Base-by-base conservation (phyloP, 768 basidiomycete species). In the Flagelloscypha sp. region DNA sequence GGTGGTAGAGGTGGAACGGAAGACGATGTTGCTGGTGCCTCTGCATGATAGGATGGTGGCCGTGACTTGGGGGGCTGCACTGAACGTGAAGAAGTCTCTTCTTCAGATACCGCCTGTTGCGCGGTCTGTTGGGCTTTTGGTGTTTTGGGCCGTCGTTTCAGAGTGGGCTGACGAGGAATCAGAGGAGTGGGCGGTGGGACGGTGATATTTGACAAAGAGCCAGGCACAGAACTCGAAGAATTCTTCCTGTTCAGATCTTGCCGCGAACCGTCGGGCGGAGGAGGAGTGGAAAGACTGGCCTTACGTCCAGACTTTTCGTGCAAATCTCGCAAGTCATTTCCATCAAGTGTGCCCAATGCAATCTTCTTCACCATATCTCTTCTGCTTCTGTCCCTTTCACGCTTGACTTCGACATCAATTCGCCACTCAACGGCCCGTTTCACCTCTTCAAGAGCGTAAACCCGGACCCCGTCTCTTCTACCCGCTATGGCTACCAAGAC, bases 401-500 rank as follows among this genome's bases (percentile, higher is more conserved):
- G 65, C 25, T 76, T 72, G 38, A 81, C 57, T 54, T 89, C 87
- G 17, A 79, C 70, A 6, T 90, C 87, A 43, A 89, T 76, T 12
- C 87, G 72, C 86, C 85, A 89, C 55, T 90, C 87, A 5, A 90
- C 78, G 3, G 79, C 82, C 50, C 79, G 84, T 55, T 79, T 84
- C 9, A 90, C 74, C 48, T 90, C 87, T 40, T 89, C 86, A 11
- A 90, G 63, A 12, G 87, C 87, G 54, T 90, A 90, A 12, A 90
- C 87, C 23, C 87, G 72, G 28, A 90, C 86, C 3, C 87, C 86
- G 43, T 89, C 85, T 46, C 87, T 63, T 42, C 87, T 65, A 7
- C 87, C 87, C 11, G 88, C 88, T 42, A 90, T 87, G 9, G 87
- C 86, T 7, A 90, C 87, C n/a, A 90, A 61, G 1, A 90, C 85